Evolutionary conservation across 2,329 filamentous ascomycete species (phyloP).

Genomic region (Sarocladium oryzae): DNA sequence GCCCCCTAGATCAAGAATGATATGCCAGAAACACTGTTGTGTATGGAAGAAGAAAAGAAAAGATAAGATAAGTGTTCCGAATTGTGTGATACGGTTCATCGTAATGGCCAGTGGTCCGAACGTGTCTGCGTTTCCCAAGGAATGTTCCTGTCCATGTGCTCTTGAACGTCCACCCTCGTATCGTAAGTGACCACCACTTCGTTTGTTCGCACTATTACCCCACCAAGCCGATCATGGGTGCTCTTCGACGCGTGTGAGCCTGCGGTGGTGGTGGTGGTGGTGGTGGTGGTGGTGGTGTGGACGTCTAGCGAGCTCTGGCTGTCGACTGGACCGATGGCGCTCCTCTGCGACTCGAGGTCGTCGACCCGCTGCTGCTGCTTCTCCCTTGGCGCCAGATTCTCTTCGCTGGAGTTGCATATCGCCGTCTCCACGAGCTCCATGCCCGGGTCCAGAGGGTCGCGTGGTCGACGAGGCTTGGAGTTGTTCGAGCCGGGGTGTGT

Average conservation of each 20-base stretch:
- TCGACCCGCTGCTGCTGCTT: not conserved
- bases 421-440: not conserved
- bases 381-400: not conserved
- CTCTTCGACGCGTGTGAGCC: too few species aligned
- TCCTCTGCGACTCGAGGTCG: slow-evolving; percentile 1
- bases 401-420: not conserved
- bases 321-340: not conserved
- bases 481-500: not conserved
- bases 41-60: too few species aligned
- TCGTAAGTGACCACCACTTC: not conserved
- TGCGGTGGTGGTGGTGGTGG: too few species aligned
- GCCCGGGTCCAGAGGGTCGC: not conserved
- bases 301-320: not conserved
- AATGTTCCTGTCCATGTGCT: not conserved
- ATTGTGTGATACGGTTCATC: too few species aligned
- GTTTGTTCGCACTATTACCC: not conserved
- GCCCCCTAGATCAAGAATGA: too few species aligned
- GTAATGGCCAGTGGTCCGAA: not conserved
- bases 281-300: too few species aligned
- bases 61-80: too few species aligned
- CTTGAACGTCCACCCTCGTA: not conserved
- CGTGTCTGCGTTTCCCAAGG: slow-evolving; percentile 1
- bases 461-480: not conserved
- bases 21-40: too few species aligned
- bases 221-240: not conserved